These are phyloP conservation scores for Ilex paraguariensis DNA, from an alignment of 305 asterid genomes.

Conservation along the genomic window DNA sequence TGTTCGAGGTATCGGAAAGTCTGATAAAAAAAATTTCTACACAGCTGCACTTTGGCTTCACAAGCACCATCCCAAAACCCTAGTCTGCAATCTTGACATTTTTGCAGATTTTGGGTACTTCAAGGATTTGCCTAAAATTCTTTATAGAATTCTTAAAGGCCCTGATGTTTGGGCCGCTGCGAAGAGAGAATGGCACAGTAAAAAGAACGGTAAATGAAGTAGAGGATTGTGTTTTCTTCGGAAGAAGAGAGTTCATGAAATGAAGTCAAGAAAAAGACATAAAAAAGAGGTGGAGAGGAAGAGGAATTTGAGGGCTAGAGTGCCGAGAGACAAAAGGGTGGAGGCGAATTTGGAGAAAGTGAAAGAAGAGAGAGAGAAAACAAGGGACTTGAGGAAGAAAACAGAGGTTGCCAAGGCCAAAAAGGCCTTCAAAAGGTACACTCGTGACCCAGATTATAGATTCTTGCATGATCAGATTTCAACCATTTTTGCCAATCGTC, in stretches of 20 bases:
- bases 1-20: constrained; percentile 36
- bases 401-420: constrained; percentile 19
- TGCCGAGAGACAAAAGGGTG: too few relatives aligned
- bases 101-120: constrained; percentile 33
- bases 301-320: too few relatives aligned
- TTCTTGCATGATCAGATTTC: not conserved
- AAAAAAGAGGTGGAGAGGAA: too few relatives aligned
- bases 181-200: too few relatives aligned
- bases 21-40: constrained; percentile 34
- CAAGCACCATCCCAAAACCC: constrained; percentile 25
- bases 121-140: too few relatives aligned
- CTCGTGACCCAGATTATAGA: constrained; percentile 22
- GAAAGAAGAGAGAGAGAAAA: constrained; percentile 14
- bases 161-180: too few relatives aligned
- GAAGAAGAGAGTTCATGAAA: too few relatives aligned
- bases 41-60: constrained; percentile 29
- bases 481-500: constrained; percentile 8
- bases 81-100: constrained; percentile 20
- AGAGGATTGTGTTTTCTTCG: too few relatives aligned
- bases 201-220: too few relatives aligned
- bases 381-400: constrained; percentile 21
- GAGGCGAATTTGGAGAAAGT: constrained; percentile 4
- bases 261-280: too few relatives aligned
- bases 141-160: too few relatives aligned
- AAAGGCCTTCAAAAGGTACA: constrained; percentile 21